Conservation (phyloP, 805 yeast genomes). For the Monosporozyma unispora region DNA sequence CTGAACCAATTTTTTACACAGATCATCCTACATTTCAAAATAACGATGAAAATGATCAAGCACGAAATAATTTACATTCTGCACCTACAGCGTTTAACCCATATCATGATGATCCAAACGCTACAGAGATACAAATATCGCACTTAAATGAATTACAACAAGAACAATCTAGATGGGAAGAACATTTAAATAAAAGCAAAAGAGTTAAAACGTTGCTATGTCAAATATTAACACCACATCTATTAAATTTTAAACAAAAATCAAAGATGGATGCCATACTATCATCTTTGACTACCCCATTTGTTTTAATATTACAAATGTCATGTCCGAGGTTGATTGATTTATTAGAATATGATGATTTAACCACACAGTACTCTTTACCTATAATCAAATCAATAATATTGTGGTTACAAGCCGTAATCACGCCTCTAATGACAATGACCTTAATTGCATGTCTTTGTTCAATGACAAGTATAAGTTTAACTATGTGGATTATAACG, state of each 20-base stretch:
- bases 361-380: conserved; percentile 14
- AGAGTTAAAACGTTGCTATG: conserved; percentile 5
- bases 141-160: neutral
- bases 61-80: conserved; percentile 6
- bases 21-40: neutral
- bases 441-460: conserved; percentile 16
- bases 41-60: neutral
- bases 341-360: conserved; percentile 21
- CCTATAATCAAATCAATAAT: conserved; percentile 16
- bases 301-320: conserved; percentile 27
- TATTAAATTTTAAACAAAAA: conserved; percentile 22
- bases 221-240: conserved; percentile 27
- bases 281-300: conserved; percentile 29
- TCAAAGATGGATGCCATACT: conserved; percentile 20
- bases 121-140: neutral
- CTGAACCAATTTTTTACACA: conserved; percentile 1
- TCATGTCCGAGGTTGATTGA: conserved; percentile 30
- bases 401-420: conserved; percentile 25
- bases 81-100: conserved; percentile 23
- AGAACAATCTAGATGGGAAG: neutral
- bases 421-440: conserved; percentile 25
- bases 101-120: conserved; percentile 16
- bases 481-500: conserved; percentile 7
- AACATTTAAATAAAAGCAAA: conserved; percentile 1
- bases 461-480: conserved; percentile 4